Evolutionary conservation across 345 rosid species (phyloP).

Genomic region (Theobroma cacao): DNA sequence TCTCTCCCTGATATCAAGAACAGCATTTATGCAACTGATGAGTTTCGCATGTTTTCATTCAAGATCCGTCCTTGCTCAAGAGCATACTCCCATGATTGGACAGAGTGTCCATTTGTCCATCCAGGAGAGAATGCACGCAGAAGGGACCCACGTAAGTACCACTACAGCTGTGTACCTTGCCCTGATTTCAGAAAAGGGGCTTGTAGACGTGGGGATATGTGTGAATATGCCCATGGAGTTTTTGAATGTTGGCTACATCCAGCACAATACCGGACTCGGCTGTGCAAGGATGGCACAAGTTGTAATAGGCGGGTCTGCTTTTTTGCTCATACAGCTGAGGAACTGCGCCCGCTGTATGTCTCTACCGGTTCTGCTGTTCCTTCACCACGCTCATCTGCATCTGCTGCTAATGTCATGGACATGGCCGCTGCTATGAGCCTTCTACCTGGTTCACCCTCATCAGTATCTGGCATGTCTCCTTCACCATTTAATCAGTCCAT

Average conservation of each 20-base stretch:
- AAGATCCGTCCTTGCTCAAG: slow-evolving; percentile 59
- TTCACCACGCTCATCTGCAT: slow-evolving; percentile 39
- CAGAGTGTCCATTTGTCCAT: slow-evolving; percentile 80
- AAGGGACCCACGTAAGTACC: slow-evolving; percentile 74
- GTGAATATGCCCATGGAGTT: slow-evolving; percentile 58
- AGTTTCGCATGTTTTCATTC: slow-evolving; percentile 73
- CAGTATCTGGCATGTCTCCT: slow-evolving; percentile 36
- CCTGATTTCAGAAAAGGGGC: slow-evolving; percentile 74
- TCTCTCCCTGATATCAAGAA: slow-evolving; percentile 72
- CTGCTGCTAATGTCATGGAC: slow-evolving; percentile 45
- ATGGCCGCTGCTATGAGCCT: slow-evolving; percentile 43
- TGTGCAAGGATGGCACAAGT: slow-evolving; percentile 54
- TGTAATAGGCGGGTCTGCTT: slow-evolving; percentile 52
- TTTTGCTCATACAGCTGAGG: slow-evolving; percentile 43
- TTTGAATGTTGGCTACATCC: slow-evolving; percentile 87
- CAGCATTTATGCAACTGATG: slow-evolving; percentile 64
- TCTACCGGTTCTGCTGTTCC: slow-evolving; percentile 49
- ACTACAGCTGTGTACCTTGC: slow-evolving; percentile 77
- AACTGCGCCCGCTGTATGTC: slow-evolving; percentile 46
- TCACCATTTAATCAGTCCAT: slow-evolving; percentile 35
- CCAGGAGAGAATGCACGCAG: slow-evolving; percentile 79
- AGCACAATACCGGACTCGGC: slow-evolving; percentile 51
- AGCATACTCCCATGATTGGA: slow-evolving; percentile 88
- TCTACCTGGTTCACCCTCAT: slow-evolving; percentile 49
- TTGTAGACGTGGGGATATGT: slow-evolving; percentile 64